Conservation (phyloP, 1,284 basidiomycete species). For the Rhodotorula glutinis region DNA sequence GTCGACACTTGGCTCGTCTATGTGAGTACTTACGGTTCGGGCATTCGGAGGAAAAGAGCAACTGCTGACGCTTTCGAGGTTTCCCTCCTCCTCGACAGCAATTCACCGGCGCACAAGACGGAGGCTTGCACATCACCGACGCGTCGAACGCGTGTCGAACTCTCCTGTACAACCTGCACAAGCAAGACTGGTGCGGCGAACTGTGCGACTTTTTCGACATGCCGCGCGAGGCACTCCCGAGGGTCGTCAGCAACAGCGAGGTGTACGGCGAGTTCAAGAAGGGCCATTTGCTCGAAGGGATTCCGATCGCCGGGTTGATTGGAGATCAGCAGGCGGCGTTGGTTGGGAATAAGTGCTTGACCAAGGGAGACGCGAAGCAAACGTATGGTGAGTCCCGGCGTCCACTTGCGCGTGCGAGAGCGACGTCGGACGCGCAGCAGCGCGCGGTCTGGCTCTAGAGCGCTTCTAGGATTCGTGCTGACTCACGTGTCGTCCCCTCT, state of each 20-base stretch:
- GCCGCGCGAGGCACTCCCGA: slow-evolving; percentile 73
- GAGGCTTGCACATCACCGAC: slow-evolving; percentile 81
- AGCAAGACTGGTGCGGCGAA: slow-evolving; percentile 75
- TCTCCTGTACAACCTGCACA: slow-evolving; percentile 79
- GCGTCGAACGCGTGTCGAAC: slow-evolving; percentile 97
- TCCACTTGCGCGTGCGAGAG: neutral
- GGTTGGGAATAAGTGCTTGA: slow-evolving; percentile 91
- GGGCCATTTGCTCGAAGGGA: slow-evolving; percentile 66
- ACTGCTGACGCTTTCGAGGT: neutral
- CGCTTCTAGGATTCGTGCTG: no score
- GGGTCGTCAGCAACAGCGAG: slow-evolving; percentile 85
- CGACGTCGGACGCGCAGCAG: no score
- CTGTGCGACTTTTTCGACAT: slow-evolving; percentile 86
- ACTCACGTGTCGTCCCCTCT: no score
- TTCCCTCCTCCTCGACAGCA: slow-evolving; percentile 61
- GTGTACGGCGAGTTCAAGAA: slow-evolving; percentile 68
- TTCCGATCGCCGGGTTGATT: slow-evolving; percentile 84
- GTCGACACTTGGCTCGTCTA: slow-evolving; percentile 96
- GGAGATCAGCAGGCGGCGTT: slow-evolving; percentile 97
- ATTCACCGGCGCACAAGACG: slow-evolving; percentile 67
- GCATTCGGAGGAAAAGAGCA: no score
- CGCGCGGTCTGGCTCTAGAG: no score
- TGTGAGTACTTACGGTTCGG: slow-evolving; percentile 56
- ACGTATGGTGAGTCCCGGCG: slow-evolving; percentile 45
- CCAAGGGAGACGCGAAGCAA: slow-evolving; percentile 49